Evolutionary conservation across 352 stramenopile genomes (phyloP).

Genomic region (Phytophthora brassicae): DNA sequence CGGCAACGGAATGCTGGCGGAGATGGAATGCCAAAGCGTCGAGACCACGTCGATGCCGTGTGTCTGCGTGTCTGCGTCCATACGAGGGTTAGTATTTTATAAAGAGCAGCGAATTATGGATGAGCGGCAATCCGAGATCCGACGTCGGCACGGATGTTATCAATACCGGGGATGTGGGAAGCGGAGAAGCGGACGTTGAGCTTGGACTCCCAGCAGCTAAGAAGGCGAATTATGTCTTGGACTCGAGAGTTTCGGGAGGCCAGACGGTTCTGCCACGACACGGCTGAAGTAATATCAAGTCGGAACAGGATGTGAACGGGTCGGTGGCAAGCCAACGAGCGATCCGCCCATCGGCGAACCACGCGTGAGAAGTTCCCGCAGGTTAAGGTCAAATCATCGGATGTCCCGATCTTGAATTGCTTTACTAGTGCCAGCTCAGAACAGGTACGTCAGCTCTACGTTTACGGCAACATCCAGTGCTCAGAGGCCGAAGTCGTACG

Average conservation of each 20-base stretch:
- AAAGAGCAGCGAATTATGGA: background rate
- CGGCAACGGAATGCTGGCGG: background rate
- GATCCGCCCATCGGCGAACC: background rate
- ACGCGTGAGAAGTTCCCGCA: conserved; percentile 19
- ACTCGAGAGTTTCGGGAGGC: conserved; percentile 4
- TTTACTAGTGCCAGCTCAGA: background rate
- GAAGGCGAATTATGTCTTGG: background rate
- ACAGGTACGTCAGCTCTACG: background rate
- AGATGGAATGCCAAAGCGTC: conserved; percentile 17
- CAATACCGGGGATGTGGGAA: background rate
- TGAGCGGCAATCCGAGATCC: conserved; percentile 4
- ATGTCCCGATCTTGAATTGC: background rate
- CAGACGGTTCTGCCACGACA: conserved; percentile 17
- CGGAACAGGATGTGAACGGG: conserved; percentile 24
- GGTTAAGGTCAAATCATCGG: conserved; percentile 30
- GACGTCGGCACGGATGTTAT: background rate
- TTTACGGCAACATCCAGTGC: background rate
- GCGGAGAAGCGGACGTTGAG: conserved; percentile 2
- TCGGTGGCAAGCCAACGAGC: no score
- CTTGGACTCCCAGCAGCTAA: conserved; percentile 1
- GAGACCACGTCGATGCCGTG: background rate
- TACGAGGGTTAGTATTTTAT: conserved; percentile 1
- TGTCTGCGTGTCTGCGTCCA: no score
- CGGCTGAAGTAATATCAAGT: conserved; percentile 24
- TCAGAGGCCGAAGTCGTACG: conserved; percentile 15